phyloP scores from a whole-genome alignment of 176 grass and related monocot genomes.

The Cocos nucifera region DNA sequence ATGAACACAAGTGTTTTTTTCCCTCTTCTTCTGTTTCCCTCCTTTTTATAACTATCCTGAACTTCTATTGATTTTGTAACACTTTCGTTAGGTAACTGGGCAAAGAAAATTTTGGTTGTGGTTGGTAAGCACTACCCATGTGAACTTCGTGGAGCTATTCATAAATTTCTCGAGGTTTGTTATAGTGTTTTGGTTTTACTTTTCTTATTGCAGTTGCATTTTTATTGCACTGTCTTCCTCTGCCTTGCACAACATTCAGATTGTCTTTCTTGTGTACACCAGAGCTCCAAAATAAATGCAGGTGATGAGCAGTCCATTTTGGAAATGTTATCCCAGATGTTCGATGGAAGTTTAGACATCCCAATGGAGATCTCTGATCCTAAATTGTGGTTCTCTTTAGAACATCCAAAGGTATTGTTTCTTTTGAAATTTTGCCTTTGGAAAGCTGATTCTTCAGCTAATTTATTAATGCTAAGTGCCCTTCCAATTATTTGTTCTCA shows the following conservation, averaged over 20 bases:
- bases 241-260: neutral
- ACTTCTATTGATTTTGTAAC: neutral
- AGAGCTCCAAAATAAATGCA: constrained; percentile 47
- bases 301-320: constrained; percentile 36
- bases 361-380: constrained; percentile 49
- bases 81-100: constrained; percentile 41
- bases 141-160: constrained; percentile 60
- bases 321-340: constrained; percentile 30
- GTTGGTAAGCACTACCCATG: constrained; percentile 47
- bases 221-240: constrained; percentile 1
- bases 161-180: constrained; percentile 75
- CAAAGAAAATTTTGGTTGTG: constrained; percentile 47
- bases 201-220: neutral
- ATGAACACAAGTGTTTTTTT: no score
- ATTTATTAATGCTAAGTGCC: no score
- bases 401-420: constrained; percentile 77
- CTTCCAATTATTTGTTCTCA: neutral
- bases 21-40: no score
- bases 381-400: constrained; percentile 82
- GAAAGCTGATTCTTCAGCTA: no score
- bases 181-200: constrained; percentile 3
- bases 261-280: constrained; percentile 10
- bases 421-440: neutral
- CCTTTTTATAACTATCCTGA: no score
- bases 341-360: constrained; percentile 38